Evolutionary conservation across 352 stramenopile species (phyloP), one percentile per base, ranked within the genome.

Genomic region (Phytopythium kandeliae): DNA sequence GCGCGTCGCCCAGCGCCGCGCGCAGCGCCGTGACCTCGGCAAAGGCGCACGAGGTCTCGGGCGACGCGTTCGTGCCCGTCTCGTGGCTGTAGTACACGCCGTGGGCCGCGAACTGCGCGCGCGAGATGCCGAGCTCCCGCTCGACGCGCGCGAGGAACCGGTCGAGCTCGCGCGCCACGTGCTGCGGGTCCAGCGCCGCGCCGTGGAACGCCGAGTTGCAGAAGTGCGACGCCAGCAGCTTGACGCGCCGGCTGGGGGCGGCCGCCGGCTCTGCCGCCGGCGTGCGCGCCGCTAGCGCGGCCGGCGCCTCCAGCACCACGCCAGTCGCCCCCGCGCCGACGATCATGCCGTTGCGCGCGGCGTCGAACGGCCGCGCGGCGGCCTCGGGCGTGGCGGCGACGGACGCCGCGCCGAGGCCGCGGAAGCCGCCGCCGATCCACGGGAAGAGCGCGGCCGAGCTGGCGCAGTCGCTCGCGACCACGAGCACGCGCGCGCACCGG

Each of bases 41-140:
- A 54, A 87, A 95, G n/a, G 95, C 86, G 73, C 96, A 99, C 51
- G 88, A 97, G 11, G 77, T 79, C 38, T 71, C 93, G 28, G 84
- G 71, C 4, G 92, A 97, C 19, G 95, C 90, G 74, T 99, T 97
- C 24, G 95, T 99, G 54, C 88, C 94, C 21, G 96, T 98, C 67
- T 99, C 96, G 62, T 99, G 96, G 45, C 89, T 97, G 71, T 98
- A 98, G 69, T 98, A 99, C 21, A 98, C 90, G 58, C 96, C 96
- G 53, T 97, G 72, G 11, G 60, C 69, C 4, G 92, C 94, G 50
- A 99, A 92, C 48, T 96, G 75, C 35, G 79, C 67, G 38, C 95
- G 89, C 25, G 84, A 89, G 44, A 99, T 97, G 47, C 88, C 87
- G 57, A 97, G 91, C 41, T 94, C 71, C n/a, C 67, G 54, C 64